These are phyloP conservation scores for Nemania bipapillata DNA, from an alignment of 2,329 filamentous ascomycete genomes.

Conservation along the genomic window DNA sequence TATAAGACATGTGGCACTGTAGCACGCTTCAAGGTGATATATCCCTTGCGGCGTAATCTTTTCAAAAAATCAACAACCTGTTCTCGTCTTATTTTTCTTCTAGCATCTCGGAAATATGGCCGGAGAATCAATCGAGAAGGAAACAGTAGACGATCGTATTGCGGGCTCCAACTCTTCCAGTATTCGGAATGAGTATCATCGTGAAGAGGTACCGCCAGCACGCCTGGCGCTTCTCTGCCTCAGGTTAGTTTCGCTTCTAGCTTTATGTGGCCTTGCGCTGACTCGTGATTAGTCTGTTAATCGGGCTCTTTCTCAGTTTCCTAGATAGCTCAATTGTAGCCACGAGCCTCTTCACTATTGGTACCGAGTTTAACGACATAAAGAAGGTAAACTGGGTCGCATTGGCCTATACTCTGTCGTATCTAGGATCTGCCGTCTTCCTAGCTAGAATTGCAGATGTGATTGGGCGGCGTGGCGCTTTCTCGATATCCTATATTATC, in stretches of 20 bases:
- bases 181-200: conserved; percentile 15
- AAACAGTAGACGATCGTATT: conserved; percentile 6
- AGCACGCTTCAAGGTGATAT: conserved; percentile 19
- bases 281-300: conserved; percentile 55
- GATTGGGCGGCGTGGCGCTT: conserved; percentile 64
- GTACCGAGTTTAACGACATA: conserved; percentile 60
- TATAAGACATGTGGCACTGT: conserved; percentile 22
- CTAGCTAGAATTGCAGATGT: conserved; percentile 67
- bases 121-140: conserved; percentile 14
- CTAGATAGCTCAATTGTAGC: conserved; percentile 71
- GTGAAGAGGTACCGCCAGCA: conserved; percentile 37
- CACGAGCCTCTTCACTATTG: conserved; percentile 67
- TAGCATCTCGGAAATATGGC: conserved; percentile 17
- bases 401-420: conserved; percentile 66
- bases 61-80: neutral
- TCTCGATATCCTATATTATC: conserved; percentile 61
- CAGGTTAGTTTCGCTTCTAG: conserved; percentile 36
- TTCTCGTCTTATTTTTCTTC: neutral
- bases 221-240: conserved; percentile 42
- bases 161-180: conserved; percentile 22
- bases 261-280: conserved; percentile 17
- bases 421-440: conserved; percentile 67
- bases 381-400: conserved; percentile 64
- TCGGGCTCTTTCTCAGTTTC: conserved; percentile 67
- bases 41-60: conserved; percentile 13